Evolutionary conservation across 768 basidiomycete species (phyloP).

Genomic region (Daedaleopsis nitida): DNA sequence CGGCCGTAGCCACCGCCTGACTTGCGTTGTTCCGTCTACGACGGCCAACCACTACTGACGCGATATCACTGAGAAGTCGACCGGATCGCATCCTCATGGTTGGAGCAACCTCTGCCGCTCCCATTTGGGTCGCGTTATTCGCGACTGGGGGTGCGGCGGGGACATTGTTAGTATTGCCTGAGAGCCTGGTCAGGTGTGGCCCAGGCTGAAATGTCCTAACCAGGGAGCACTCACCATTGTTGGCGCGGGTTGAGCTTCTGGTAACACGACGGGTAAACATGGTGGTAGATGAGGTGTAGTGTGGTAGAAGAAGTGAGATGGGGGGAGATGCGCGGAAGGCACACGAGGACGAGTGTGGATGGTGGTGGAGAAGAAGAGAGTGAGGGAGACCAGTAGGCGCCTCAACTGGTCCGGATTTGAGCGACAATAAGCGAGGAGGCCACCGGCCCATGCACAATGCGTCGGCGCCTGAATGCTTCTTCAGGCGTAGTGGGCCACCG

Average conservation of each 20-base stretch:
- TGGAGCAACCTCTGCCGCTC: background rate
- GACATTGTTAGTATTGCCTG: background rate
- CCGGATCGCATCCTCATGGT: background rate
- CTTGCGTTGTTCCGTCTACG: background rate
- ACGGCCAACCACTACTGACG: background rate
- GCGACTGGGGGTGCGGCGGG: background rate
- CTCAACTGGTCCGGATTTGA: background rate
- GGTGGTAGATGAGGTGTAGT: background rate
- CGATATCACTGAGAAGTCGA: background rate
- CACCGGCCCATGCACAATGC: background rate
- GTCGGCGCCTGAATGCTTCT: background rate
- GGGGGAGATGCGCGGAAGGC: background rate
- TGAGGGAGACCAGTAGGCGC: background rate
- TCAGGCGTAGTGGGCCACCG: background rate
- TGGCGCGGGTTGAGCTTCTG: background rate
- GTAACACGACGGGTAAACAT: slow-evolving; percentile 1
- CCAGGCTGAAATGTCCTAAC: background rate
- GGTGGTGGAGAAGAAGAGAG: background rate
- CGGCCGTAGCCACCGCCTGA: background rate
- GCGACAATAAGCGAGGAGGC: background rate
- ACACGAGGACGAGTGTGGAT: background rate
- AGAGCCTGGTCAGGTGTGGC: background rate
- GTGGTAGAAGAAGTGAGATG: background rate
- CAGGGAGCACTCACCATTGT: background rate
- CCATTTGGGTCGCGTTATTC: background rate